Evolutionary conservation across 345 rosid species (phyloP), one percentile per base, ranked within the genome.

Genomic region (Hibiscus tridactylites): DNA sequence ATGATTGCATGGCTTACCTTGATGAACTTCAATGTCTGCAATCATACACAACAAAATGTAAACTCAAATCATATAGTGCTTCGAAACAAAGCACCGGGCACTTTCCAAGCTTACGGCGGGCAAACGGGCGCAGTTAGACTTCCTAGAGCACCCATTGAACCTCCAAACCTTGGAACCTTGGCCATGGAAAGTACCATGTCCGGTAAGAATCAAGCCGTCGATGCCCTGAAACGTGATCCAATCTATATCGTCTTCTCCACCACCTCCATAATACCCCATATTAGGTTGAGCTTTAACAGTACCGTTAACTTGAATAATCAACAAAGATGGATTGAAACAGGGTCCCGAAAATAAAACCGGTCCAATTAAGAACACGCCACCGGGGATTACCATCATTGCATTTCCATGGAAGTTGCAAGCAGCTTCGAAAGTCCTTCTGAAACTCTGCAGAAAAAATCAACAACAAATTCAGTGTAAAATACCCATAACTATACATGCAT

Each of bases 101-200:
- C 52, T 47, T 12, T 47, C 11, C 44, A n/a, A 50, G 31, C 75
- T 76, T 79, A 81, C 82, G 2, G 78, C 76, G 0, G 86, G 83
- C 70, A 82, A 21, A 13, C 77, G 76, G 1, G 33, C 60, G 66
- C 79, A 71, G 65, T 60, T n/a, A 9, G 24, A 26, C 11, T 74
- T 68, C 31, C 44, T 42, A 3, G 60, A 71, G 2, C 79, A 73
- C 31, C 50, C 11, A 21, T 75, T 71, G 76, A 76, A 72, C 47
- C 81, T 62, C 91, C 93, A 88, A 26, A 74, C 78, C 4, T 59
- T 12, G 2, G 70, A 8, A 61, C 93, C 93, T 61, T 85, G 89
- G 68, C 91, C 93, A 58, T 87, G 86, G 16, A 87, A 37, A 11
- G 74, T 79, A 35, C 93, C 91, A 1, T 70, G 60, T 0, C 93